These are phyloP conservation scores for Umbelopsis sp. DNA, from an alignment of 192 early-diverging fungal genomes.

Conservation along the genomic window DNA sequence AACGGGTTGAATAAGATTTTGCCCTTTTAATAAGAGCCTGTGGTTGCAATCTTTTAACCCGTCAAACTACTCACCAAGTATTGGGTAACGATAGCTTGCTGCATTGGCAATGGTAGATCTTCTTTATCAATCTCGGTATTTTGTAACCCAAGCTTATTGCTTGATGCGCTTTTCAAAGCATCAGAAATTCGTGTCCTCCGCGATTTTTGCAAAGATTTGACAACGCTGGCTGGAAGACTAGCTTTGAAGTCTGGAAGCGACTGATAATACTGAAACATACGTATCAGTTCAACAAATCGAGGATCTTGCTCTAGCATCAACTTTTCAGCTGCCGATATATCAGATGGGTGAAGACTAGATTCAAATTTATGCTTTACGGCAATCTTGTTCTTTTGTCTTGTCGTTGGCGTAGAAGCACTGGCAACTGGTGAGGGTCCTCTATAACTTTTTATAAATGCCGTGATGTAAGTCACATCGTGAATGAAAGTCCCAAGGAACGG, in stretches of 20 bases:
- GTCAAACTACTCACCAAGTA: neutral
- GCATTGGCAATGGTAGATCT: neutral
- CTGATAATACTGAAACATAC: conserved; percentile 13
- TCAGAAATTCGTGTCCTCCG: conserved; percentile 9
- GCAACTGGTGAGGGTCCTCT: neutral
- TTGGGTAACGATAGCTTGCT: conserved; percentile 2
- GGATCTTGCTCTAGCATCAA: conserved; percentile 44
- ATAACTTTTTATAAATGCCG: conserved; percentile 61
- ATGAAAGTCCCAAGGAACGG: conserved; percentile 80
- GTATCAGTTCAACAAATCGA: conserved; percentile 28
- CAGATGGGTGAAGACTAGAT: neutral
- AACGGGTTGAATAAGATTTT: conserved; percentile 41
- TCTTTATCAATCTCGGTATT: neutral
- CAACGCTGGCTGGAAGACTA: neutral
- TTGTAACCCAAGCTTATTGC: neutral
- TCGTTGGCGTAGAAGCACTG: conserved; percentile 1
- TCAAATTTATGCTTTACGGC: neutral
- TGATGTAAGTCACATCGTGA: conserved; percentile 75
- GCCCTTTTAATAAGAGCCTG: no score
- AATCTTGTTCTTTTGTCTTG: neutral
- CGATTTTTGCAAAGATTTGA: conserved; percentile 1
- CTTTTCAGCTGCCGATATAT: conserved; percentile 3
- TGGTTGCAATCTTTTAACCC: neutral
- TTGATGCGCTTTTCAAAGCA: conserved; percentile 15
- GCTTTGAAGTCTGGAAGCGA: neutral